A percentile compares a stretch with the other conserved stretches of the same genome.
These are phyloP conservation scores for Capsicum chinense DNA, from an alignment of 257 asterid species.

Conservation along the genomic window DNA sequence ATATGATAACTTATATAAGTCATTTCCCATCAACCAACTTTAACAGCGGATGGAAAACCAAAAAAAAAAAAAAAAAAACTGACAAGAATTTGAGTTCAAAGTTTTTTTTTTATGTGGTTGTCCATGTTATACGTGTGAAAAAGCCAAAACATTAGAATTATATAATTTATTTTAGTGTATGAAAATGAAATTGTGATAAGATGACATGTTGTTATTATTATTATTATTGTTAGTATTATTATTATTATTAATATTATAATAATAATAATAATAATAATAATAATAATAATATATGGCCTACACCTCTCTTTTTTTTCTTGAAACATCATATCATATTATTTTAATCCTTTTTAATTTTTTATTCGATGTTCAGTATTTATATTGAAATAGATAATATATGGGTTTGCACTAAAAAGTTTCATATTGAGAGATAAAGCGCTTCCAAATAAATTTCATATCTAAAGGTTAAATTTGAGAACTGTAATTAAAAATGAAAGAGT, in stretches of 20 bases:
- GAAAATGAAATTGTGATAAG: constrained; percentile 15
- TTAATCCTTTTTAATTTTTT: too few relatives aligned
- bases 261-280: too few relatives aligned
- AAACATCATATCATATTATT: constrained; percentile 16
- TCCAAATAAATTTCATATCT: background rate
- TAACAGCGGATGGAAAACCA: too few relatives aligned
- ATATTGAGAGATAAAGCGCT: background rate
- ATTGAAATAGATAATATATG: background rate
- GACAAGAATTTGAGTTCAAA: constrained; percentile 16
- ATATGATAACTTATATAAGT: background rate
- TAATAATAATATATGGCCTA: background rate
- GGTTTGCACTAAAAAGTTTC: fast-evolving
- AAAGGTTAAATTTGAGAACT: background rate
- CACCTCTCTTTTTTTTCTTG: constrained; percentile 17
- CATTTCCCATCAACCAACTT: background rate
- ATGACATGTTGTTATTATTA: background rate
- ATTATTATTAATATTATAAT: background rate
- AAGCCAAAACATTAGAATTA: background rate
- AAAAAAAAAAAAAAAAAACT: background rate
- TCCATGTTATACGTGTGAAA: background rate
- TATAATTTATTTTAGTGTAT: background rate
- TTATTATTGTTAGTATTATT: too few relatives aligned
- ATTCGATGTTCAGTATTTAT: too few relatives aligned
- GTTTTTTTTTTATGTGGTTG: background rate
- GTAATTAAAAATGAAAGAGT: background rate